Percentiles rank a stretch among this genome's conserved stretches.
These are phyloP conservation scores for Candida hungchunana DNA, from an alignment of 805 yeast species.

Conservation along the genomic window DNA sequence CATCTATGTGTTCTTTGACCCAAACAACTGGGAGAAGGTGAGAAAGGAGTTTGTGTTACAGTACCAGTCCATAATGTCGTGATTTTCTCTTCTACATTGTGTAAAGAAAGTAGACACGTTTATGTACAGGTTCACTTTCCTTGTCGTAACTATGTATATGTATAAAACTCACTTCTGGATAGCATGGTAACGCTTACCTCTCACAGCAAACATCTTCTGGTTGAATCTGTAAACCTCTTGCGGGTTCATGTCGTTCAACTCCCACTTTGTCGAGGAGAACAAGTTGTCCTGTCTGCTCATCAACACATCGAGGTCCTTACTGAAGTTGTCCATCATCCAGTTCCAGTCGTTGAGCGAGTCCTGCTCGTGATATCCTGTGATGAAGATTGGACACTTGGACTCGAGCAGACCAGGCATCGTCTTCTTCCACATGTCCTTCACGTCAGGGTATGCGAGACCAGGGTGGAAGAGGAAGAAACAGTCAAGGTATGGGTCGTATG, in stretches of 20 bases:
- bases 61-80: slow-evolving; percentile 57
- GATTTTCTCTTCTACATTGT: too few relatives aligned
- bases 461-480: slow-evolving; percentile 94
- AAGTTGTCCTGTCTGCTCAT: slow-evolving; percentile 69
- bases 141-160: too few relatives aligned
- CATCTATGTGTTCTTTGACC: slow-evolving; percentile 90
- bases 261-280: slow-evolving; percentile 90
- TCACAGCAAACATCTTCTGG: slow-evolving; percentile 82
- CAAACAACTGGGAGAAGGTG: slow-evolving; percentile 92
- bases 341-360: slow-evolving; percentile 68
- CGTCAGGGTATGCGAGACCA: slow-evolving; percentile 80
- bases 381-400: slow-evolving; percentile 87
- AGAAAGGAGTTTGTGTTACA: slow-evolving; percentile 62
- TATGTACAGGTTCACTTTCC: too few relatives aligned
- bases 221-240: slow-evolving; percentile 92
- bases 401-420: slow-evolving; percentile 84
- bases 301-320: slow-evolving; percentile 75
- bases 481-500: slow-evolving; percentile 95
- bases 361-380: slow-evolving; percentile 81
- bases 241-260: slow-evolving; percentile 86
- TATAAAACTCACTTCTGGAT: slow-evolving; percentile 37
- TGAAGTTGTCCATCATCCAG: slow-evolving; percentile 63
- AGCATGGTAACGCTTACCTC: slow-evolving; percentile 97
- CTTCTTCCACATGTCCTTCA: slow-evolving; percentile 76
- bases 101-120: too few relatives aligned